phyloP scores from a whole-genome alignment of 768 basidiomycete species.

The Podaxis pistillaris region DNA sequence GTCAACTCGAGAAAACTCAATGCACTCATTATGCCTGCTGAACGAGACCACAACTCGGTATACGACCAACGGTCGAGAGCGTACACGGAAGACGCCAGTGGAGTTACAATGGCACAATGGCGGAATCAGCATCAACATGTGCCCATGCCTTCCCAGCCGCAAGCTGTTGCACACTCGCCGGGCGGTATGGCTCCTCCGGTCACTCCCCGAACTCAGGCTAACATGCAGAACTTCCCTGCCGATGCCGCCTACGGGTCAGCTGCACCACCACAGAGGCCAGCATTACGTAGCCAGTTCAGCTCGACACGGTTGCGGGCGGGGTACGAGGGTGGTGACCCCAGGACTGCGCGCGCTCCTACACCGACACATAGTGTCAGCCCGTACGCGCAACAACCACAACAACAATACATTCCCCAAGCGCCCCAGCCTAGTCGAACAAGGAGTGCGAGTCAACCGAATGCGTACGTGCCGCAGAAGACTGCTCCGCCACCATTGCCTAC shows the following conservation, averaged over 20 bases:
- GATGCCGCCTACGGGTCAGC: constrained; percentile 42
- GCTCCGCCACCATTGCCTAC: constrained; percentile 57
- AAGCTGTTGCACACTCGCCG: constrained; percentile 25
- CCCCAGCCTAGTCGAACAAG: constrained; percentile 56
- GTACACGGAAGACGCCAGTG: constrained; percentile 67
- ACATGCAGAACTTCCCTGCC: constrained; percentile 39
- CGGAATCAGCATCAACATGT: constrained; percentile 31
- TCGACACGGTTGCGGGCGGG: constrained; percentile 54
- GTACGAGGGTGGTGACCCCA: constrained; percentile 37
- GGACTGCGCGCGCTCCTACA: constrained; percentile 15
- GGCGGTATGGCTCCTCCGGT: constrained; percentile 35
- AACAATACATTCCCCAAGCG: constrained; percentile 21
- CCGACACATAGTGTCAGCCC: constrained; percentile 14
- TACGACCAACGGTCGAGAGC: constrained; percentile 58
- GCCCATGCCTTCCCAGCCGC: constrained; percentile 29
- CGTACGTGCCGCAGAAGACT: constrained; percentile 60
- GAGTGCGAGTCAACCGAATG: constrained; percentile 77
- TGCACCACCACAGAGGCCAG: constrained; percentile 35
- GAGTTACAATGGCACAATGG: constrained; percentile 66
- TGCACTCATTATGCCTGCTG: constrained; percentile 57
- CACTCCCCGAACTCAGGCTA: constrained; percentile 47
- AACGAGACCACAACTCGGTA: constrained; percentile 46
- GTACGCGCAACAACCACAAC: constrained; percentile 12
- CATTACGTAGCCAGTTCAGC: constrained; percentile 69
- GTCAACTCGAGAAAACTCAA: constrained; percentile 51